phyloP scores from a whole-genome alignment of 805 yeast species.

The Candida quercuum region DNA sequence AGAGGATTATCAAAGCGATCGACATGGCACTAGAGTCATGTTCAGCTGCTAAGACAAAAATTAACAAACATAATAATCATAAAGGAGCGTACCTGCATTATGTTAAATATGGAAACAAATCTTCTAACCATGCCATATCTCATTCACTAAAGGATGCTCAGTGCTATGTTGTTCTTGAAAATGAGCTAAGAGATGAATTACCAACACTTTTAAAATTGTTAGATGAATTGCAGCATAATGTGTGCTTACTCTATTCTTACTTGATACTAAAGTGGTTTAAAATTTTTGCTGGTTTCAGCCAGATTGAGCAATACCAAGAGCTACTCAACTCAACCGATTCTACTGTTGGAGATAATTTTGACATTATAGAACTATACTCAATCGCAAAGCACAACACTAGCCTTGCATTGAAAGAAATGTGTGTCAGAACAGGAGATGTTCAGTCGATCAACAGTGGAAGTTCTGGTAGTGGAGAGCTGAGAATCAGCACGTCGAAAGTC shows the following conservation, averaged over 20 bases:
- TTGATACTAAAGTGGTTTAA: constrained; percentile 25
- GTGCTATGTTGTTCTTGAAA: constrained; percentile 16
- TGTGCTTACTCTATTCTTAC: constrained; percentile 20
- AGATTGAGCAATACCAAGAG: constrained; percentile 22
- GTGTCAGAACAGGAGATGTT: constrained; percentile 2
- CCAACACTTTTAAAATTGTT: constrained; percentile 23
- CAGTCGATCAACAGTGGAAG: constrained; percentile 2
- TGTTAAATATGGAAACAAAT: constrained; percentile 6
- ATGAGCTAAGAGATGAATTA: constrained; percentile 25
- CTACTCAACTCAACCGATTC: constrained; percentile 10
- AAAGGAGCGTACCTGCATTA: constrained; percentile 28
- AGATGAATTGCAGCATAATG: constrained; percentile 11
- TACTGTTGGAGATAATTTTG: constrained; percentile 28
- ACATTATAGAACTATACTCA: constrained; percentile 30
- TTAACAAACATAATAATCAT: constrained; percentile 27
- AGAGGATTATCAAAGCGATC: constrained; percentile 25
- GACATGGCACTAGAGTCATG: constrained; percentile 21
- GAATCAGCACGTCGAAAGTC: constrained; percentile 14
- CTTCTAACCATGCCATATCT: constrained; percentile 3
- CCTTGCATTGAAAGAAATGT: constrained; percentile 26
- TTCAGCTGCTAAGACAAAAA: constrained; percentile 17
- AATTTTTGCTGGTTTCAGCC: constrained; percentile 25
- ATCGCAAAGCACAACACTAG: constrained; percentile 25
- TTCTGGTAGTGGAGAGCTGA: not conserved
- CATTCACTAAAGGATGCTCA: constrained; percentile 13